phyloP scores from a whole-genome alignment of 352 stramenopile species.

The Phytophthora meadii region DNA sequence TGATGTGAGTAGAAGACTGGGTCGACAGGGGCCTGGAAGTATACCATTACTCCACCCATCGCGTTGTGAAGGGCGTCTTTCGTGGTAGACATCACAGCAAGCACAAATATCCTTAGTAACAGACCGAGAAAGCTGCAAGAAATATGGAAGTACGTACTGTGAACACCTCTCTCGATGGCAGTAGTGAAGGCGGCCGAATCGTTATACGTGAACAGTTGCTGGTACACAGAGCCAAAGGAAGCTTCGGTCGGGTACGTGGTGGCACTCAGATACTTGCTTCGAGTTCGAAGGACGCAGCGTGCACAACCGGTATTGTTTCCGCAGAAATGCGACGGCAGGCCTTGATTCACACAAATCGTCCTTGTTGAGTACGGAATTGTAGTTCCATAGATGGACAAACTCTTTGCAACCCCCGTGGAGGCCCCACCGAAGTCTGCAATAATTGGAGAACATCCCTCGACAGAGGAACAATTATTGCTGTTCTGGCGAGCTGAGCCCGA shows the following conservation, averaged over 20 bases:
- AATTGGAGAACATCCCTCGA: constrained; percentile 51
- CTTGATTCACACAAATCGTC: constrained; percentile 41
- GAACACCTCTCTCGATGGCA: constrained; percentile 48
- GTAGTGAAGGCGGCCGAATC: constrained; percentile 29
- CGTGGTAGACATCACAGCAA: not conserved
- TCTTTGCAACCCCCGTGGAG: constrained; percentile 15
- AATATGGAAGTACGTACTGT: constrained; percentile 42
- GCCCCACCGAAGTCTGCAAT: constrained; percentile 42
- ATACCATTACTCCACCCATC: constrained; percentile 50
- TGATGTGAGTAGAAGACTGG: constrained; percentile 68
- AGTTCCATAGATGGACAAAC: constrained; percentile 17
- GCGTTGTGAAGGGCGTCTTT: constrained; percentile 50
- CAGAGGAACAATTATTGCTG: constrained; percentile 29
- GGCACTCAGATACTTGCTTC: constrained; percentile 14
- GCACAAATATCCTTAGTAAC: not conserved
- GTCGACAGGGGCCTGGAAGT: constrained; percentile 49
- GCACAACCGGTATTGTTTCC: constrained; percentile 39
- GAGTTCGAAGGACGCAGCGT: constrained; percentile 37
- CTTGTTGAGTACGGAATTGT: constrained; percentile 37
- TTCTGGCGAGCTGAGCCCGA: constrained; percentile 21
- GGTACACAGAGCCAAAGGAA: constrained; percentile 51
- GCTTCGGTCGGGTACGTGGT: constrained; percentile 40
- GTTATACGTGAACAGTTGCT: constrained; percentile 50
- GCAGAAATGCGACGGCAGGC: constrained; percentile 53
- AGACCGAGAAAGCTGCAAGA: not conserved